Evolutionary conservation across 2,329 filamentous ascomycete species (phyloP).

Genomic region (Diaporthe vaccinii): DNA sequence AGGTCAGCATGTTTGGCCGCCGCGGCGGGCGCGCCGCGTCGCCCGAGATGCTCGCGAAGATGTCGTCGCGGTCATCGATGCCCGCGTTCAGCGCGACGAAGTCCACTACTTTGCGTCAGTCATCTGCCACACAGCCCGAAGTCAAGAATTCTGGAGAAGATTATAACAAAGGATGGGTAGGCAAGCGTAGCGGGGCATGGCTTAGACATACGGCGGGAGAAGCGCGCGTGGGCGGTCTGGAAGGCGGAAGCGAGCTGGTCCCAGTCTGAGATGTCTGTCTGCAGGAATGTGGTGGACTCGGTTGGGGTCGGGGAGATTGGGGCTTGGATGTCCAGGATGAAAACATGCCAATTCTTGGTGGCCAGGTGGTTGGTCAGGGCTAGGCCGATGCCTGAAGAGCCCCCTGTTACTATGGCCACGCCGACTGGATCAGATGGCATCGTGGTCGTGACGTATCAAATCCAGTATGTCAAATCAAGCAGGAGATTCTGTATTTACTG

Average conservation of each 20-base stretch:
- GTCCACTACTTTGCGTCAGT: conserved; percentile 4
- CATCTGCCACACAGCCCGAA: background rate
- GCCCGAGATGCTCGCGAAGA: conserved; percentile 20
- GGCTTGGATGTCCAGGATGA: conserved; percentile 27
- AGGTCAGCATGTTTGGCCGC: conserved; percentile 30
- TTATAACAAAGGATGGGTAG: background rate
- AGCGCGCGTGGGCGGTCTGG: conserved; percentile 12
- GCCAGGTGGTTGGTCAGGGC: conserved; percentile 55
- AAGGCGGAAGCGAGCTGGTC: conserved; percentile 29
- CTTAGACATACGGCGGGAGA: conserved; percentile 16
- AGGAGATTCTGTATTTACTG: background rate
- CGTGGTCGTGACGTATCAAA: background rate
- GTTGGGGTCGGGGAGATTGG: background rate
- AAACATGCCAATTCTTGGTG: conserved; percentile 45
- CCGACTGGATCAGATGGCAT: conserved; percentile 26
- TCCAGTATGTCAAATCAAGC: background rate
- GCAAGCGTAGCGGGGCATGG: background rate
- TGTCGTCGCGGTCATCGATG: conserved; percentile 33
- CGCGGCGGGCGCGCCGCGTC: conserved; percentile 11
- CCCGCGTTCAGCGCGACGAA: conserved; percentile 31
- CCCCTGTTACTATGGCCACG: conserved; percentile 57
- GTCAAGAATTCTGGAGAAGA: background rate
- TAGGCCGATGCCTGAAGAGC: conserved; percentile 62
- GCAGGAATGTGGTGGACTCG: conserved; percentile 17
- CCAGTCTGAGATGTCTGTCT: conserved; percentile 30